Evolutionary conservation across 768 basidiomycete species (phyloP).

Genomic region (Serendipita sp.): DNA sequence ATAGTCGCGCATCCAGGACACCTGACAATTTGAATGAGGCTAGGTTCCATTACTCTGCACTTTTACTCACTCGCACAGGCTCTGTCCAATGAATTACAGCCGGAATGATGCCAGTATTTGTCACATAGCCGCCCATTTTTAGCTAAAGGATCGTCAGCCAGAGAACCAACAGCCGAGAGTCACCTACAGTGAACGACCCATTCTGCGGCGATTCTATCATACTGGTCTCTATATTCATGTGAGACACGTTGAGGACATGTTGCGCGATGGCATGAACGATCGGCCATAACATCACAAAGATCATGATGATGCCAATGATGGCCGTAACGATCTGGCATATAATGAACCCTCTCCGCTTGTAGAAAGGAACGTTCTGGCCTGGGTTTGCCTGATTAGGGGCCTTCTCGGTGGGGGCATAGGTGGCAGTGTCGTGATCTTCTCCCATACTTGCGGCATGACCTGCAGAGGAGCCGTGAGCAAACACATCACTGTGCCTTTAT

Average conservation of each 20-base stretch:
- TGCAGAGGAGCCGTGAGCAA: background rate
- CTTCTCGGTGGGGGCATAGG: background rate
- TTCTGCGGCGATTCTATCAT: background rate
- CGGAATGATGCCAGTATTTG: constrained; percentile 48
- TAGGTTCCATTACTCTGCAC: background rate
- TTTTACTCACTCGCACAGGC: constrained; percentile 25
- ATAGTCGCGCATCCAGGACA: constrained; percentile 35
- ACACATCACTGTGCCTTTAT: background rate
- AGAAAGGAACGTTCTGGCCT: constrained; percentile 26
- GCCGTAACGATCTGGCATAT: constrained; percentile 34
- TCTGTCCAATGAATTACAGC: constrained; percentile 46
- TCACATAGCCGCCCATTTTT: constrained; percentile 24
- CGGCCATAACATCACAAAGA: constrained; percentile 54
- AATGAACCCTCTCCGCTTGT: constrained; percentile 49
- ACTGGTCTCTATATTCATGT: constrained; percentile 32
- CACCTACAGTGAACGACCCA: background rate
- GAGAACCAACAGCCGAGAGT: background rate
- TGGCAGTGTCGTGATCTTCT: background rate
- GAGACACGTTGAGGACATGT: constrained; percentile 39
- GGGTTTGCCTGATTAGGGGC: background rate
- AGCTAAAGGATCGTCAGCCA: background rate
- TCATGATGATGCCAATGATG: constrained; percentile 38
- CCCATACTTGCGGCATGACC: background rate
- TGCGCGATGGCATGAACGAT: constrained; percentile 51
- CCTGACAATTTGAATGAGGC: constrained; percentile 1